Base-by-base conservation (phyloP, 23 red algal genomes). In the Agarophyton chilense region DNA sequence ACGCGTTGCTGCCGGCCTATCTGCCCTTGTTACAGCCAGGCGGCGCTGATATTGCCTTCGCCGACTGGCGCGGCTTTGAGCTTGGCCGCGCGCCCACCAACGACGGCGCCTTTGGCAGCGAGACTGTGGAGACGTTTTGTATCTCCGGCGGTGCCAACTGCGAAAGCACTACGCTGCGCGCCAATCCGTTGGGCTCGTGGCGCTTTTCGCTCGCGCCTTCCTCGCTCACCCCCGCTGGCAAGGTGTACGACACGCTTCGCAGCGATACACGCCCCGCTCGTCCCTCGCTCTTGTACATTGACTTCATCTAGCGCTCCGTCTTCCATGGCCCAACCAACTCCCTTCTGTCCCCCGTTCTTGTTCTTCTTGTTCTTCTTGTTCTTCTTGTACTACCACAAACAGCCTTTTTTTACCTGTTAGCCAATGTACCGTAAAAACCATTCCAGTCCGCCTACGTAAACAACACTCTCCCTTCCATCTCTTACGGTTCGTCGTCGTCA, bases 111-210 rank as follows among this genome's bases (percentile, higher is more conserved):
- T 89, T 89, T 43, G 85, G 71, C 13, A 44, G 45, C 13, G 71
- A 77, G 60, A 52, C 67, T 14, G 60, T 89, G 33, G 85, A 89
- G 8, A 78, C 51, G 0, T 89, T 89, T 89, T 77, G 71, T 25
- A 77, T 89, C 19, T 57, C 67, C 16, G 85, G 85, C 24, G 85
- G 85, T 26, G 85, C 85, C 22, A 62, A 35, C 31, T 89, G 85
- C 31, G 85, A 89, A 43, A 89, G 85, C 74, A 54, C 67, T 14
- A 89, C 72, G 32, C 63, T 89, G 24, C 39, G 85, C 53, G 67
- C 70, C 53, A 78, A 47, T 45, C 85, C 85, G 38, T 35, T 89
- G 34, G 85, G 85, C 36, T 89, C 85, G 45, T 89, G 85, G 85
- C 70, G 85, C 51, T 89, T 89, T 56, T 89, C 85, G 13, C 60